Percentiles rank a stretch among this genome's conserved stretches.
Evolutionary conservation across 2,329 filamentous ascomycete genomes (phyloP).

Genomic region (Metarhizium robertsii): DNA sequence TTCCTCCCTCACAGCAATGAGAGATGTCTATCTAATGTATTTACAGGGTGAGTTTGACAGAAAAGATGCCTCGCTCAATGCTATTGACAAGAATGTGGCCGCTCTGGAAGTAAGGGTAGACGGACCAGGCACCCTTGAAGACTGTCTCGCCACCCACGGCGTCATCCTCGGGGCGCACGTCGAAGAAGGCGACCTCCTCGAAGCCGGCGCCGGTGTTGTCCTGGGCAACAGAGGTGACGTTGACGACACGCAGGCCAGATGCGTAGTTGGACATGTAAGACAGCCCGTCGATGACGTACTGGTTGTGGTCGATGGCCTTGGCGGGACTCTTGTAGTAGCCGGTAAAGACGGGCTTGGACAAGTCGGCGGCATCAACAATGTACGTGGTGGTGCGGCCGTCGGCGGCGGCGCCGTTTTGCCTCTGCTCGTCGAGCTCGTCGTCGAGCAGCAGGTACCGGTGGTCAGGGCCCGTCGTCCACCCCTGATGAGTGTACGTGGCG

Average conservation of each 20-base stretch:
- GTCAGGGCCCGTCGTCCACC: constrained; percentile 35
- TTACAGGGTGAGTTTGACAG: constrained; percentile 20
- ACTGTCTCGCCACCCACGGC: constrained; percentile 31
- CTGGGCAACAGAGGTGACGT: constrained; percentile 19
- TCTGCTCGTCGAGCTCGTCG: constrained; percentile 39
- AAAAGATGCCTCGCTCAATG: constrained; percentile 38
- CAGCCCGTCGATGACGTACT: constrained; percentile 31
- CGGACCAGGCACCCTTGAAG: constrained; percentile 35
- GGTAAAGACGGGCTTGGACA: constrained; percentile 26
- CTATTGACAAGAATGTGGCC: constrained; percentile 37
- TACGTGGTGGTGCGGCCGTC: constrained; percentile 32
- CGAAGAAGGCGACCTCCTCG: constrained; percentile 34
- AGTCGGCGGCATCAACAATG: constrained; percentile 34
- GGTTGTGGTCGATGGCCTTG: constrained; percentile 35
- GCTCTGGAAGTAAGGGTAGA: constrained; percentile 35
- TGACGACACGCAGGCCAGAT: constrained; percentile 30
- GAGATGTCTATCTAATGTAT: background rate
- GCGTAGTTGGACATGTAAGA: constrained; percentile 39
- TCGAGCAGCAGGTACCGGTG: constrained; percentile 34
- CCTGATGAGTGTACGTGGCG: constrained; percentile 46
- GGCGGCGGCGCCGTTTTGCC: constrained; percentile 28
- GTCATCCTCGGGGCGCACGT: constrained; percentile 38
- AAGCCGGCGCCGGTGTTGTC: constrained; percentile 30
- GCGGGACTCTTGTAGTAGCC: constrained; percentile 29
- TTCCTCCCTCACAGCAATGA: no score